Evolutionary conservation across 73 alveolate genomes (phyloP), one percentile per base, ranked within the genome.

Genomic region (Paraurostyla sp.): DNA sequence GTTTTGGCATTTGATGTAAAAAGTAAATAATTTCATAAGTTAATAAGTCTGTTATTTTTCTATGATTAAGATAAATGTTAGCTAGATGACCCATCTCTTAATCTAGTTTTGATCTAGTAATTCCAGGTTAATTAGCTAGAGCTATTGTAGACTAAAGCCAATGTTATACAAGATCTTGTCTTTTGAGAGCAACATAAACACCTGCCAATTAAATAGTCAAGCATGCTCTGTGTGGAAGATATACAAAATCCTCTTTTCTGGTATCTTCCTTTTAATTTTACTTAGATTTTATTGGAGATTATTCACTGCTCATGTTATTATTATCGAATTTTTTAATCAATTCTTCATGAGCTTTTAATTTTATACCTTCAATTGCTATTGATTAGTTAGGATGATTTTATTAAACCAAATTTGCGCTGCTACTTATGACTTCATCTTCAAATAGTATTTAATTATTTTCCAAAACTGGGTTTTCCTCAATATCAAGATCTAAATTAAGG

Each of bases 31-130:
- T 76, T 62, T 91, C 96, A 76, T 27, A 91, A 23, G 94, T 85
- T 33, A 91, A 58, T 43, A 91, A 48, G 7, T 65, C 85, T 35
- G 43, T 22, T 13, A 3, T n/a, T 58, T 35, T n/a, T n/a, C 96
- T 22, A 29, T 68, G 49, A 43, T 65, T 48, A n/a, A 85, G 18
- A 56, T 86, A 91, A 11, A 71, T 57, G n/a, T 52, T 49, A 0
- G 96, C 91, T 25, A 91, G 75, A 25, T 63, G 76, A 4, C 96
- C 96, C 88, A 91, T 85, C 59, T 91, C 96, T 45, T 86, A 62
- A 52, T 91, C 96, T 2, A 91, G 87, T 60, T 87, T 85, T 0
- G 96, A 48, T 49, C 96, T 38, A 13, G 93, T 71, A 0, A 65
- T 50, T 9, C 88, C 71, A 0, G 93, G 93, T 23, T 80, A 69